Evolutionary conservation across 441 rosid species (phyloP), one percentile per base, ranked within the genome.

Genomic region (Gossypium schwendimanii): DNA sequence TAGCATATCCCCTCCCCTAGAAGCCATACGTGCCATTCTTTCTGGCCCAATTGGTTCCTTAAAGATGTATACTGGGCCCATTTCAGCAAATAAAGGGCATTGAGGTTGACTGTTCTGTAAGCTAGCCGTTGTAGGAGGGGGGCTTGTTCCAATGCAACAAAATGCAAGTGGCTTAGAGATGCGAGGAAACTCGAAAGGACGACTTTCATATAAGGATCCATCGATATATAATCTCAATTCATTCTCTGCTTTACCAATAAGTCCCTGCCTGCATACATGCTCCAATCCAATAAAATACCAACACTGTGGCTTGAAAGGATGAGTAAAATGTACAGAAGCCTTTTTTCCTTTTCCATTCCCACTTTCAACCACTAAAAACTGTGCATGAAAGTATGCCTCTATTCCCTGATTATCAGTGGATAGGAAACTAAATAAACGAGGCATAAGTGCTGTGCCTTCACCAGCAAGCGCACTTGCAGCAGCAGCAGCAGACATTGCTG

Each of bases 391-490:
- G 81, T 93, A 96, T 36, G 98, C 99, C 84, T 93, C 99, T 69
- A 93, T 73, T 54, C 99, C 99, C 81, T 93, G 99, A 84, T 85
- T 96, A 85, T 96, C 99, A 75, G 97, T 91, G 28, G 99, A 87
- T 71, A 96, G 83, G 86, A 96, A 96, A 84, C 99, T 93, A 80
- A 96, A 96, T 76, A 96, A 81, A 70, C 99, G 91, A 72, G 99
- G 99, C 99, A 96, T 91, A 79, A 91, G 97, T 47, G 92, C 92
- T 14, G 94, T 89, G 73, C 99, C 99, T 88, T 96, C 98, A 61
- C 98, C 99, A 77, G 97, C 99, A 61, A 96, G 96, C 12, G 97
- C 97, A 88, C 97, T 93, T 33, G 99, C 99, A 78, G 99, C 98
- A 59, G 98, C 44, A 11, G 62, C 99, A 79, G 99, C 98, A 63